Evolutionary conservation across 2,329 filamentous ascomycete species (phyloP).

Genomic region (Aspergillus bombycis): DNA sequence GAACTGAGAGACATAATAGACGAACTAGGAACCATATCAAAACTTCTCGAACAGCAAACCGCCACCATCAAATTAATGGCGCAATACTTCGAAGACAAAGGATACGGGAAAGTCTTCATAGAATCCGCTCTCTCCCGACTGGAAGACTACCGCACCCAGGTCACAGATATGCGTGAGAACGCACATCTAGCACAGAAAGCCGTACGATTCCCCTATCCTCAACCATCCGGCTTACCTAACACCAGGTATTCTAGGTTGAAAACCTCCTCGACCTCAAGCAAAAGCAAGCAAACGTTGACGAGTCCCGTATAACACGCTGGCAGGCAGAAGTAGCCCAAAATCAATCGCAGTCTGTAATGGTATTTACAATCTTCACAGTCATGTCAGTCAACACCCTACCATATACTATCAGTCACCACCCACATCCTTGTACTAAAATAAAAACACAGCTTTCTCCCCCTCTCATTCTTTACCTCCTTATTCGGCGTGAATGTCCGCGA

Average conservation of each 20-base stretch:
- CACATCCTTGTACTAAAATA: not conserved
- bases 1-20: slow-evolving; percentile 68
- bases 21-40: slow-evolving; percentile 61
- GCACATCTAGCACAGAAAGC: slow-evolving; percentile 62
- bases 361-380: slow-evolving; percentile 63
- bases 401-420: not conserved
- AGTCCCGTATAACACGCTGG: slow-evolving; percentile 64
- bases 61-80: slow-evolving; percentile 49
- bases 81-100: slow-evolving; percentile 34
- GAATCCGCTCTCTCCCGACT: slow-evolving; percentile 57
- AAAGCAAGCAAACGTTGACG: slow-evolving; percentile 67
- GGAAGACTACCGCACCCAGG: slow-evolving; percentile 58
- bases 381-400: slow-evolving; percentile 42
- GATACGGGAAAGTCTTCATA: slow-evolving; percentile 56
- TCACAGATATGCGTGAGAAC: slow-evolving; percentile 61
- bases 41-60: slow-evolving; percentile 62
- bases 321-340: slow-evolving; percentile 66
- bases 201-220: slow-evolving; percentile 34
- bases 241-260: slow-evolving; percentile 52
- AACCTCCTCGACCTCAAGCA: slow-evolving; percentile 69
- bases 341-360: slow-evolving; percentile 65
- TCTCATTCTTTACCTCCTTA: slow-evolving; percentile 67
- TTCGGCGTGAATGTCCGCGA: slow-evolving; percentile 68
- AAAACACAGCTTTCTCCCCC: slow-evolving; percentile 54
- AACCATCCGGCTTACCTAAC: slow-evolving; percentile 1